Base-by-base conservation (phyloP, 2,329 filamentous ascomycete species). In the Talaromyces sp. region DNA sequence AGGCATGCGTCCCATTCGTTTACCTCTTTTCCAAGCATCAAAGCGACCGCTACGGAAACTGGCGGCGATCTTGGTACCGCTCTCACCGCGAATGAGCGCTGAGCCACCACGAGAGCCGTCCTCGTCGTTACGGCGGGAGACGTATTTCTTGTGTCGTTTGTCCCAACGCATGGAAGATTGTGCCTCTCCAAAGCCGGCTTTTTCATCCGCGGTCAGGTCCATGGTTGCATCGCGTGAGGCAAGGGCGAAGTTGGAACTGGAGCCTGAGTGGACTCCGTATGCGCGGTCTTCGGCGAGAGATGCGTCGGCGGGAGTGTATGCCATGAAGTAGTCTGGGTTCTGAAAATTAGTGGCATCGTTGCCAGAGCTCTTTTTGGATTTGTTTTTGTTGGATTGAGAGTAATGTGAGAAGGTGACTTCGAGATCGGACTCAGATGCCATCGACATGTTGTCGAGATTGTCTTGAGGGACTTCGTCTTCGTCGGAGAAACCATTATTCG, bases 131-230 rank as follows among this genome's bases (percentile, higher is more conserved):
- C 88, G 88, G 41, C 91, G 87, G 13, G 91, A 84, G 41, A 99
- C 94, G 80, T 98, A 99, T 80, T 97, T 98, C 80, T 91, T 96
- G 73, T 88, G 87, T 79, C 97, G 96, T 82, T 96, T 94, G 82
- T 99, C 95, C 95, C 95, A 99, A 70, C 95, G 90, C 88, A 97
- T 89, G 56, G 86, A 83, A 70, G 88, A 90, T 56, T 89, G 86
- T 2, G 92, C 87, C 71, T 91, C 88, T 67, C 88, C 93, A 76
- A 97, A 96, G 1, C 87, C 85, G 74, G 91, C 91, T 11, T 70
- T 87, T 70, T 98, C 95, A 78, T 99, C 95, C 74, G 93, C 93
- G 66, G 87, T 89, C 13, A 99, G 87, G 77, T 98, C 95, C 92
- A 99, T 97, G 45, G 92, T 90, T 2, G 89, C 92, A 69, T 87